Percentiles rank a stretch among this genome's conserved stretches.
These are phyloP conservation scores for Malus asiatica DNA, from an alignment of 306 rosid species.

Conservation along the genomic window DNA sequence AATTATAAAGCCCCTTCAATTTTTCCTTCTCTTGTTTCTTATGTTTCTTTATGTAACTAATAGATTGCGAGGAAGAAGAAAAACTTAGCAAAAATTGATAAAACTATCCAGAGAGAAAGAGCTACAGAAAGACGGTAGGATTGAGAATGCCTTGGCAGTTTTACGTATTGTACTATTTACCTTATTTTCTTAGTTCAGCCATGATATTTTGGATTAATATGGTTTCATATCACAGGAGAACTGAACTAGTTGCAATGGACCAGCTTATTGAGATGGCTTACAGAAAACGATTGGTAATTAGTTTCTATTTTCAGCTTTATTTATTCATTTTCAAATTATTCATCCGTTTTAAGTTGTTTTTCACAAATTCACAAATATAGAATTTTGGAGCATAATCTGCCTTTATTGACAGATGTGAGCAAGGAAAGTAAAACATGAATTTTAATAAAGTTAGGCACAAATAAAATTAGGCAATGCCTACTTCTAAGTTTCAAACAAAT, in stretches of 20 bases:
- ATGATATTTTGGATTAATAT: slow-evolving; percentile 17
- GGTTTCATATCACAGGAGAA: slow-evolving; percentile 43
- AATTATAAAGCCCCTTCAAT: slow-evolving; percentile 7
- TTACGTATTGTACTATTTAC: neutral
- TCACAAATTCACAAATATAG: neutral
- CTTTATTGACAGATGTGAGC: neutral
- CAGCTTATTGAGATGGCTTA: slow-evolving; percentile 74
- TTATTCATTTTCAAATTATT: neutral
- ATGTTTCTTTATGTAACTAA: slow-evolving; percentile 24
- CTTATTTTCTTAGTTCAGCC: neutral
- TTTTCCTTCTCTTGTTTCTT: slow-evolving; percentile 12
- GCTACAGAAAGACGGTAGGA: slow-evolving; percentile 53
- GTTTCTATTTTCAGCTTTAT: slow-evolving; percentile 10
- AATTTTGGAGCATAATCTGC: neutral
- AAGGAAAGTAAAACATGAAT: neutral
- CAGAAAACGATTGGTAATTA: slow-evolving; percentile 66
- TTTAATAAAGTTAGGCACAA: neutral
- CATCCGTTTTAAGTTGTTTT: neutral
- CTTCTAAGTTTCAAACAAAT: neutral
- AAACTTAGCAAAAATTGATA: slow-evolving; percentile 51
- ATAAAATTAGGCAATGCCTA: neutral
- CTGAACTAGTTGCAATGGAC: slow-evolving; percentile 77
- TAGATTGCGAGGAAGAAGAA: slow-evolving; percentile 64
- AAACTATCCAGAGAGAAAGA: slow-evolving; percentile 49
- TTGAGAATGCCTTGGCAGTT: slow-evolving; percentile 18